These are phyloP conservation scores for Chalaropsis thielavioides DNA, from an alignment of 2,329 filamentous ascomycete genomes.

Conservation along the genomic window DNA sequence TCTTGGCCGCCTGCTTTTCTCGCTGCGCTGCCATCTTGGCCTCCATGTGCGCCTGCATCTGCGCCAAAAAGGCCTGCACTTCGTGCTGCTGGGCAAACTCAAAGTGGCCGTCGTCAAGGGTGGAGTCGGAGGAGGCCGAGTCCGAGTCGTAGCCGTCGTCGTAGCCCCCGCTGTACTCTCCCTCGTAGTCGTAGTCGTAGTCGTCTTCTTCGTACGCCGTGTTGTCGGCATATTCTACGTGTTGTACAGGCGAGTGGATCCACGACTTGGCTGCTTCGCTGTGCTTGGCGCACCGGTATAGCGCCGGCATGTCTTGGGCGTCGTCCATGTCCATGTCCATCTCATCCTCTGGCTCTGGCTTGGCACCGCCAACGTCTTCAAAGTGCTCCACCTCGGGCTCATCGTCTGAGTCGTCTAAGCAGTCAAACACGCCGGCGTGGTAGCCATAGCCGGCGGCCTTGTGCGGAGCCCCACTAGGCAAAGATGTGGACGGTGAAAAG, in stretches of 20 bases:
- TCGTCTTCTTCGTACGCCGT: neutral
- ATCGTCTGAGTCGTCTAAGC: neutral
- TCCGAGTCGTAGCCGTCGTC: neutral
- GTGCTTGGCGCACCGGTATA: constrained; percentile 7
- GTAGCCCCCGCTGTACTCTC: neutral
- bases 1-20: constrained; percentile 15
- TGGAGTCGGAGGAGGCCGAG: neutral
- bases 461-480: neutral
- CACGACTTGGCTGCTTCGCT: neutral
- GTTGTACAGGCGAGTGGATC: neutral
- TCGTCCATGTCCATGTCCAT: neutral
- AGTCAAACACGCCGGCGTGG: neutral
- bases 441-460: neutral
- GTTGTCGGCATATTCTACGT: constrained; percentile 1
- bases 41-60: constrained; percentile 11
- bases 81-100: constrained; percentile 16
- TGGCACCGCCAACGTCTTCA: neutral
- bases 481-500: neutral
- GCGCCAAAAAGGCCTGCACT: constrained; percentile 11
- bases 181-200: neutral
- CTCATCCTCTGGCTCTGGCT: neutral
- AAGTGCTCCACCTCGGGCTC: constrained; percentile 8
- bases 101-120: neutral
- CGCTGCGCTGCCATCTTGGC: constrained; percentile 12
- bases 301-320: neutral